A percentile compares a stretch with the other conserved stretches of the same genome.
Evolutionary conservation across 148 eudicot genomes (phyloP).

Genomic region (Camellia lanceoleosa): DNA sequence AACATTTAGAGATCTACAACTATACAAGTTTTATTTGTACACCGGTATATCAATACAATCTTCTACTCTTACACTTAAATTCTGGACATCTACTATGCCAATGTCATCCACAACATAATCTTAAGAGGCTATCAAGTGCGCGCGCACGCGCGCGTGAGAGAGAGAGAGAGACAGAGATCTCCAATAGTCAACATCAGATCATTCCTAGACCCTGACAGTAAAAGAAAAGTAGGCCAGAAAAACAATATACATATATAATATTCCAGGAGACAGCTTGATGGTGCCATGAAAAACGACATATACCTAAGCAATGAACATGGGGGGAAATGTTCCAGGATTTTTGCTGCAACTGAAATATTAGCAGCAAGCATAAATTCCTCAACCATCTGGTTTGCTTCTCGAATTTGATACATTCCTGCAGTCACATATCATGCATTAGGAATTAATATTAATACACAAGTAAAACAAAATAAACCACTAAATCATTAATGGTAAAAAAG

Average conservation of each 20-base stretch:
- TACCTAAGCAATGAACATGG: constrained; percentile 79
- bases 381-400: constrained; percentile 99
- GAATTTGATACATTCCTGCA: constrained; percentile 97
- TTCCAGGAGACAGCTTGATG: constrained; percentile 10
- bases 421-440: constrained; percentile 17
- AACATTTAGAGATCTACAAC: background rate
- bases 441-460: background rate
- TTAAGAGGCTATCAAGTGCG: background rate
- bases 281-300: background rate
- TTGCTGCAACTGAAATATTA: constrained; percentile 86
- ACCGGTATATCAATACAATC: background rate
- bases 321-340: constrained; percentile 75
- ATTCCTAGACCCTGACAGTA: background rate
- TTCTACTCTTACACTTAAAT: background rate
- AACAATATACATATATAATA: background rate
- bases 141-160: too few relatives aligned
- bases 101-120: background rate
- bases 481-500: background rate
- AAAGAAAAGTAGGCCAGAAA: background rate
- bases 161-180: background rate
- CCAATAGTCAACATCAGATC: background rate
- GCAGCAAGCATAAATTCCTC: constrained; percentile 99
- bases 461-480: background rate
- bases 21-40: background rate
- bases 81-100: background rate